Conservation (phyloP, 176 grass and related monocot genomes). For the Chrysopogon serrulatus region DNA sequence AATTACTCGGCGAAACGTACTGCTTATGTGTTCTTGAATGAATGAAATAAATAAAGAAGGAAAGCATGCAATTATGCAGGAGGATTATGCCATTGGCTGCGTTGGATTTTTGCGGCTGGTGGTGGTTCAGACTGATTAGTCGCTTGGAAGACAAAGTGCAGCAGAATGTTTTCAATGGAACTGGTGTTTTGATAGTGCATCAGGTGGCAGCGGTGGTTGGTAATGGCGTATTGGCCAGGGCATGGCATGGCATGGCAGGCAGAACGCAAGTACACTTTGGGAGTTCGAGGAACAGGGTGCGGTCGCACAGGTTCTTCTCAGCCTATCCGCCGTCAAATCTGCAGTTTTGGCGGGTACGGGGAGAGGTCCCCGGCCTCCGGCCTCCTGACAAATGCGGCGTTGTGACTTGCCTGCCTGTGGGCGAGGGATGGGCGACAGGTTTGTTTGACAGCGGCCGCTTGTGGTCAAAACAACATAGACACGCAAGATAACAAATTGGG, state of each 20-base stretch:
- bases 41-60: neutral
- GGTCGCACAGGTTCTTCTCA: conserved; percentile 31
- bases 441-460: conserved; percentile 19
- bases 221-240: neutral
- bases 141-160: neutral
- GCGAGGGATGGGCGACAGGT: neutral
- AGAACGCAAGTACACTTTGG: neutral
- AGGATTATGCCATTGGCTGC: conserved; percentile 9
- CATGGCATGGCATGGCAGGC: neutral
- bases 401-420: neutral
- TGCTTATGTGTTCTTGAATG: no score
- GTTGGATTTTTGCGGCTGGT: neutral
- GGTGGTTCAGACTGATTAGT: conserved; percentile 9
- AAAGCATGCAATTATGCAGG: neutral
- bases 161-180: neutral
- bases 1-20: neutral
- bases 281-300: conserved; percentile 4
- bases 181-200: conserved; percentile 21
- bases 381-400: conserved; percentile 17
- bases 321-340: conserved; percentile 39
- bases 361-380: neutral
- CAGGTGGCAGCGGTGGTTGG: conserved; percentile 10
- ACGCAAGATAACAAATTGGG: neutral
- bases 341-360: conserved; percentile 16
- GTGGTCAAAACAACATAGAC: conserved; percentile 15